A percentile compares a stretch with the other conserved stretches of the same genome.
phyloP scores from a whole-genome alignment of 768 basidiomycete genomes.

The Termitomyces bulborhizus region DNA sequence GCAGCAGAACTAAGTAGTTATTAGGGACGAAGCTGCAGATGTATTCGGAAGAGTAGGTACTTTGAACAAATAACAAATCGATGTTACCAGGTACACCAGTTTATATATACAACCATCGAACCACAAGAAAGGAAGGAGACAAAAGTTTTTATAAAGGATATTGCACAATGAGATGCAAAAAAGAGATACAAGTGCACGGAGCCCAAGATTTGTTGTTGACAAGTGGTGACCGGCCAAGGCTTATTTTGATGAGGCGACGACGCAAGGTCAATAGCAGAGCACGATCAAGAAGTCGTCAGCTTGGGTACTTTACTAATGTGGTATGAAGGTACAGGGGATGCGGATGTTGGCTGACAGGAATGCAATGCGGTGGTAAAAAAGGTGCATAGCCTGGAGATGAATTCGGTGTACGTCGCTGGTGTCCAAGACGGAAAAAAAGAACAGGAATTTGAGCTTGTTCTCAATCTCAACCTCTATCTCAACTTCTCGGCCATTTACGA shows the following conservation, averaged over 20 bases:
- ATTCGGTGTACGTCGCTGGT: neutral
- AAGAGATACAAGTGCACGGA: slow-evolving; percentile 8
- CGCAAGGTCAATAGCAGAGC: slow-evolving; percentile 8
- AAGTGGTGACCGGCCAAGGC: slow-evolving; percentile 5
- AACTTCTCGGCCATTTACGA: slow-evolving; percentile 36
- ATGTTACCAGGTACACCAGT: slow-evolving; percentile 4
- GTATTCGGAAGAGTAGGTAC: slow-evolving; percentile 2
- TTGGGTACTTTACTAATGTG: slow-evolving; percentile 10
- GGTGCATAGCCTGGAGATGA: slow-evolving; percentile 2
- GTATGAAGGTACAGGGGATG: slow-evolving; percentile 5
- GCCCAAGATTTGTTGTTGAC: slow-evolving; percentile 1
- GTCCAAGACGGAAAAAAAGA: slow-evolving; percentile 51
- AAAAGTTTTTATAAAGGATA: neutral
- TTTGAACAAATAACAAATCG: slow-evolving; percentile 1
- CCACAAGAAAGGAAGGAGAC: neutral
- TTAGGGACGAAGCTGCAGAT: slow-evolving; percentile 7
- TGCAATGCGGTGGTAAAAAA: too few species aligned
- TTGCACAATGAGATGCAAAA: neutral
- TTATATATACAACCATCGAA: slow-evolving; percentile 13
- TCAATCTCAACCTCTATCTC: slow-evolving; percentile 50
- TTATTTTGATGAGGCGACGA: slow-evolving; percentile 4
- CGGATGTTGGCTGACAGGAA: slow-evolving; percentile 5
- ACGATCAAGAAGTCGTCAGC: slow-evolving; percentile 2
- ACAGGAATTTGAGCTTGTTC: slow-evolving; percentile 56
- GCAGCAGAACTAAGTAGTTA: neutral